phyloP scores from a whole-genome alignment of 164 flowering plant genomes.

The Echeveria elegans region DNA sequence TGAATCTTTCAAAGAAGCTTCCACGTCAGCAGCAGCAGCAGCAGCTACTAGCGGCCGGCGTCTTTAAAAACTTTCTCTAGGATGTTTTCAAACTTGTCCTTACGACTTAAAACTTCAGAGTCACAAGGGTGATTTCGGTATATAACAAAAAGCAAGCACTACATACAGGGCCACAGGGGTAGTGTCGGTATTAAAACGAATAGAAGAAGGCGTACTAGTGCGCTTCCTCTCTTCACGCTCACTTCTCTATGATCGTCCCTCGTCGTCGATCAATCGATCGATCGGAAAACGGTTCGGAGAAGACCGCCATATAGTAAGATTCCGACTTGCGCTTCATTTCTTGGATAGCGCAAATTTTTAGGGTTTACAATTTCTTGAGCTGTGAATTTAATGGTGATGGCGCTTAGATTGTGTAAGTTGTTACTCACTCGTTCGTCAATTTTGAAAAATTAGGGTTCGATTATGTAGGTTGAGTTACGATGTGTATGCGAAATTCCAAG shows the following conservation, averaged over 20 bases:
- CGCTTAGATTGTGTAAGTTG: too few species aligned
- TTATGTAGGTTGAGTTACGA: neutral
- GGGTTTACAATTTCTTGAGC: neutral
- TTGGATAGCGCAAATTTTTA: neutral
- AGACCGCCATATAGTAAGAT: neutral
- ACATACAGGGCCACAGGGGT: neutral
- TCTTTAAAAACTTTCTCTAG: neutral
- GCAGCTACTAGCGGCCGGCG: neutral
- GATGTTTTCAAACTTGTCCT: neutral
- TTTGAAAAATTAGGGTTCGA: too few species aligned
- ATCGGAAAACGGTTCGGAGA: neutral
- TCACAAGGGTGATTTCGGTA: neutral
- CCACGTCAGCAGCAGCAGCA: neutral
- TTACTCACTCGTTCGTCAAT: too few species aligned
- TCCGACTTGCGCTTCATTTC: neutral
- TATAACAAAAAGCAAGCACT: neutral
- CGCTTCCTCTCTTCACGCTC: neutral
- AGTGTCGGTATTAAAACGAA: neutral
- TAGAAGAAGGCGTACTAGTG: too few species aligned
- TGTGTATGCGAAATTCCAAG: neutral
- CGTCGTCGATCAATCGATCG: neutral
- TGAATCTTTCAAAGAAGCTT: neutral
- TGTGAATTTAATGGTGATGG: neutral
- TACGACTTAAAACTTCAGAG: neutral
- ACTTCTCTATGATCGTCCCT: neutral